Base-by-base conservation (phyloP, 2,329 filamentous ascomycete species). In the Metarhizium anisopliae region DNA sequence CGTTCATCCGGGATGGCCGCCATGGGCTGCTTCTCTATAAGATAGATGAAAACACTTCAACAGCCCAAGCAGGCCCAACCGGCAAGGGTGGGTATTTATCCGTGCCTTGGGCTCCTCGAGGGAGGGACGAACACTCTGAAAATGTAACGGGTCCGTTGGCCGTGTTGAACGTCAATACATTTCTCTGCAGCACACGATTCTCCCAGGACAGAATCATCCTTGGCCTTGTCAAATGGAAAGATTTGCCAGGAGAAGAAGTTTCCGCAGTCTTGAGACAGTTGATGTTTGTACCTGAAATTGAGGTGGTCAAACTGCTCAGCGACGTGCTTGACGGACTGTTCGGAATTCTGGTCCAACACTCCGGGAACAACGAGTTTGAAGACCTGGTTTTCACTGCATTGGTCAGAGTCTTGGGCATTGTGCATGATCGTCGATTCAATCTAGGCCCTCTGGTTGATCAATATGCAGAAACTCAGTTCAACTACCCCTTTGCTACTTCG, bases 231-330 rank as follows among this genome's bases (percentile, higher is more conserved):
- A 89, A 86, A 63, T 97, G 94, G 94, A 90, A 84, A 65, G 87
- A 93, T 13, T 79, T 86, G 45, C 78, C 85, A 0, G 80, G 85
- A 50, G 84, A 85, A 32, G 84, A 92, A 40, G 77, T 97, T 1
- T 78, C 89, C 1, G 79, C 84, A 29, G 75, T 95, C 1, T 74
- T 99, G 47, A 87, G 88, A 67, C 86, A 92, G 61, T 82, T 97
- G 51, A 85, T 92, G 20, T 97, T 97, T 62, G 92, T 99, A 0
- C 89, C 94, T 0, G 94, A 99, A 68, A 96, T 97, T 55, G 95
- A 99, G 71, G 89, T 99, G 38, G 94, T 99, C 59, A 99, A 97
- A 74, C 80, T 97, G 47, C 76, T 97, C 7, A 87, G 83, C 59
- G 88, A 95, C 63, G 91, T 97, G 1, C 86, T 99, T 54, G 90